Evolutionary conservation across 176 grass and related monocot species (phyloP).

Genomic region (Canna indica): DNA sequence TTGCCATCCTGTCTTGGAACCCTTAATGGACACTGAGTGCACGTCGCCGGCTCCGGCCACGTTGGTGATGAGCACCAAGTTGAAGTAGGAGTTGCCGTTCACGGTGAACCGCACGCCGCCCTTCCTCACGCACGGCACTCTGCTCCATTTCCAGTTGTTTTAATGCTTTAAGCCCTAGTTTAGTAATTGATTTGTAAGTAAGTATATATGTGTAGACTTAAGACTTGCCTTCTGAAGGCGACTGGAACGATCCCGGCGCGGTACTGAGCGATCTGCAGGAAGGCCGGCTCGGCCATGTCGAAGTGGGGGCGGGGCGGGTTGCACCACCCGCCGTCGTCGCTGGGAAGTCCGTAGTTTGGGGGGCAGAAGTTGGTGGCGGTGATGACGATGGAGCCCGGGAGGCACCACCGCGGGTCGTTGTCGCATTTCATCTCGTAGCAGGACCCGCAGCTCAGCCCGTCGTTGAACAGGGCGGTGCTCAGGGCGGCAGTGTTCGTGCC

Average conservation of each 20-base stretch:
- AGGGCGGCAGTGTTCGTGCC: conserved; percentile 2
- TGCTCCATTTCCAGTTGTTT: too few species aligned
- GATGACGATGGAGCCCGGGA: neutral
- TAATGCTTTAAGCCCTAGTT: too few species aligned
- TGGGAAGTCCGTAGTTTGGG: neutral
- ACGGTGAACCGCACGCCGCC: conserved; percentile 84
- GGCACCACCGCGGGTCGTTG: conserved; percentile 1
- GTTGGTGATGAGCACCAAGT: conserved; percentile 79
- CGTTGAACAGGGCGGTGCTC: conserved; percentile 5
- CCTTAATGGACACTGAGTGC: conserved; percentile 64
- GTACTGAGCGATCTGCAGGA: conserved; percentile 6
- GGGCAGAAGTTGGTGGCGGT: conserved; percentile 8
- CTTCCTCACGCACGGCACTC: conserved; percentile 83
- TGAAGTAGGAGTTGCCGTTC: conserved; percentile 92
- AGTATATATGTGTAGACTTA: too few species aligned
- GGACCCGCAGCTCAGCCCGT: conserved; percentile 1
- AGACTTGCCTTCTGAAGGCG: conserved; percentile 2
- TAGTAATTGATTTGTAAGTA: too few species aligned
- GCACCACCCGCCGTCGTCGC: conserved; percentile 4
- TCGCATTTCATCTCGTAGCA: conserved; percentile 2
- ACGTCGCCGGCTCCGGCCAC: conserved; percentile 76
- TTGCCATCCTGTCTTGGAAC: conserved; percentile 59
- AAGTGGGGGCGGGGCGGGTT: conserved; percentile 5
- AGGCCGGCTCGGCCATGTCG: conserved; percentile 8
- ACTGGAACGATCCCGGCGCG: conserved; percentile 1